Percentiles rank a stretch among this genome's conserved stretches.
Conservation (phyloP, 1,139 yeast genomes). For the Taiozyma sp. region DNA sequence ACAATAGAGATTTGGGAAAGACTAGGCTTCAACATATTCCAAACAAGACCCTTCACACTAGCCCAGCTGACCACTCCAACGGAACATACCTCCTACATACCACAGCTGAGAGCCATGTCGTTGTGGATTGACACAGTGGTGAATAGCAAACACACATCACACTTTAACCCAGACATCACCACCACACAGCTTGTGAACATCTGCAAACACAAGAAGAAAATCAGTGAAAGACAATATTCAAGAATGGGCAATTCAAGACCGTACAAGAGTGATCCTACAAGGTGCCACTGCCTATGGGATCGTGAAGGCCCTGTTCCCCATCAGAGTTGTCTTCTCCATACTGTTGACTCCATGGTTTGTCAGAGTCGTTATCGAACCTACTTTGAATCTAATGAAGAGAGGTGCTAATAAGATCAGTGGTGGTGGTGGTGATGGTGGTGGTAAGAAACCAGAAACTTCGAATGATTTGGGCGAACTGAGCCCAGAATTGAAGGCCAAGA, state of each 20-base stretch:
- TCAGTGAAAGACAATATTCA: conserved; percentile 6
- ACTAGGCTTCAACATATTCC: too few species aligned
- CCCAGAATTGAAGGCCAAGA: conserved; percentile 19
- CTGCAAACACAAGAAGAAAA: too few species aligned
- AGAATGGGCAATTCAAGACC: conserved; percentile 40
- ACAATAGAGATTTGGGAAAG: too few species aligned
- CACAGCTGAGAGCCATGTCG: too few species aligned
- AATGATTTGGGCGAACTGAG: conserved; percentile 15
- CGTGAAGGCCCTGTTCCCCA: conserved; percentile 62
- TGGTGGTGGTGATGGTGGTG: too few species aligned
- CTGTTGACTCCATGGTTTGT: conserved; percentile 67
- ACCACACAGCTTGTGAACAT: too few species aligned
- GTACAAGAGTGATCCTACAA: conserved; percentile 56
- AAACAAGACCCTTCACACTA: too few species aligned
- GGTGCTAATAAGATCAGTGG: conserved; percentile 1
- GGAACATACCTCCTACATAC: too few species aligned
- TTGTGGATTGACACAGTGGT: too few species aligned
- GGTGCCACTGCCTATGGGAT: conserved; percentile 89
- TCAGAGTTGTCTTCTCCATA: conserved; percentile 53
- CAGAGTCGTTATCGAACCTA: conserved; percentile 49
- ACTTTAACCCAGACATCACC: too few species aligned
- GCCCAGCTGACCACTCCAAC: too few species aligned
- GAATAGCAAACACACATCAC: too few species aligned
- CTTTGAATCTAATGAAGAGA: conserved; percentile 11
- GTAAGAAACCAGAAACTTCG: conserved; percentile 14